Base-by-base conservation (phyloP, 2,329 filamentous ascomycete species). In the Fusarium mundagurra region DNA sequence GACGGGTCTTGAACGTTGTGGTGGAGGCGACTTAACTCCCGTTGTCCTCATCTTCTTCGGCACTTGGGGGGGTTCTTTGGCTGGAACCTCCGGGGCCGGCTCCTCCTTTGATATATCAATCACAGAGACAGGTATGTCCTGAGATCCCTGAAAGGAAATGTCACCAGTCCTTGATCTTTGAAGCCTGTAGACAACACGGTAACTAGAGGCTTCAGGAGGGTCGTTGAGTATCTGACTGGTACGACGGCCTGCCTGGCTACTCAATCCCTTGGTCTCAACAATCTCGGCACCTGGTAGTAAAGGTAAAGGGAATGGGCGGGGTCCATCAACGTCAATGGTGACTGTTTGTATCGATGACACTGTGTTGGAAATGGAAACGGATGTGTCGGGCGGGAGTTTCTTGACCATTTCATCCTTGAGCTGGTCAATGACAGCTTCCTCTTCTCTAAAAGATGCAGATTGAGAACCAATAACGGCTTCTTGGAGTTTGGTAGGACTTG, bases 321-420 rank as follows among this genome's bases (percentile, higher is more conserved):
- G 83, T 2, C 89, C 89, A 20, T 86, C 86, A 43, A 92, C 86
- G 61, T 92, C 89, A 6, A 92, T 89, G 0, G 90, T 91, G 74
- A 92, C 90, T 20, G 86, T 92, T 71, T 91, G 91, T 13, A 87
- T 89, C 3, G 88, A 91, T 3, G 86, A 86, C 0, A 89, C 89
- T 6, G 88, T 87, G 11, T 89, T 91, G 2, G 87, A 88, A 43
- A 92, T 89, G 14, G 88, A 88, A 11, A 92, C 87, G n/a, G 86
- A 86, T 0, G 90, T 87, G 50, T 89, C 86, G 1, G 86, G 80
- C 2, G 89, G 86, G 9, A 92, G 80, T 0, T 90, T 85, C 55
- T 86, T 86, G 72, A 88, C 80, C 54, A 89, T 91, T 72, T 88
- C 88, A 71, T 83, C 86, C 79, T 84, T 89, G 55, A 89, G 86